A percentile compares a stretch with the other conserved stretches of the same genome.
Evolutionary conservation across 1,139 yeast genomes (phyloP).

Genomic region (Lodderomyces oxycetoniae): DNA sequence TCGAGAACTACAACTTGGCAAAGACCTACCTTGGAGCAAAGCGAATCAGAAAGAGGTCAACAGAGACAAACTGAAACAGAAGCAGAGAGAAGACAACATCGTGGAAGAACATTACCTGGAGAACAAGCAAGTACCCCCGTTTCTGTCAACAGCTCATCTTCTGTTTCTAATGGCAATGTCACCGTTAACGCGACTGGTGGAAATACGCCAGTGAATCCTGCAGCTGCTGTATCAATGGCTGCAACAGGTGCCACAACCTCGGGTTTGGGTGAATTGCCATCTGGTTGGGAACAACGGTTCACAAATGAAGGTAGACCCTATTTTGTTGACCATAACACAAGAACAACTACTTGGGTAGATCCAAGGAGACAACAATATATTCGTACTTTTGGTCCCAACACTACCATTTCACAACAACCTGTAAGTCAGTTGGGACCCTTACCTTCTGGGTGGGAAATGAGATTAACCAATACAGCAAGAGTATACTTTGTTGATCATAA

Average conservation of each 20-base stretch:
- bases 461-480: constrained; percentile 95
- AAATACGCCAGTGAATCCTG: constrained; percentile 53
- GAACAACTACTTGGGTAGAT: constrained; percentile 99
- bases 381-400: constrained; percentile 85
- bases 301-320: constrained; percentile 98
- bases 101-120: constrained; percentile 86
- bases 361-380: constrained; percentile 98
- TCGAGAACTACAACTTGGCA: constrained; percentile 98
- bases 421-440: constrained; percentile 97
- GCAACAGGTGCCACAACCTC: constrained; percentile 91
- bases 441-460: constrained; percentile 99
- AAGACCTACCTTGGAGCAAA: constrained; percentile 76
- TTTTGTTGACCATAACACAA: constrained; percentile 95
- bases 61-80: constrained; percentile 64
- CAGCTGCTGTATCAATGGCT: constrained; percentile 75
- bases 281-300: constrained; percentile 98
- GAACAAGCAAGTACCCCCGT: constrained; percentile 44
- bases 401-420: constrained; percentile 95
- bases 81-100: constrained; percentile 85
- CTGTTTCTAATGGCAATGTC: constrained; percentile 38
- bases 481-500: constrained; percentile 98
- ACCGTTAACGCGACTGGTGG: constrained; percentile 45
- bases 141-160: constrained; percentile 19
- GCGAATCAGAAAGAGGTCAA: constrained; percentile 62
- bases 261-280: constrained; percentile 93